Percentiles rank a stretch among this genome's conserved stretches.
Conservation (phyloP, 345 rosid genomes). For the Aquilaria sinensis region DNA sequence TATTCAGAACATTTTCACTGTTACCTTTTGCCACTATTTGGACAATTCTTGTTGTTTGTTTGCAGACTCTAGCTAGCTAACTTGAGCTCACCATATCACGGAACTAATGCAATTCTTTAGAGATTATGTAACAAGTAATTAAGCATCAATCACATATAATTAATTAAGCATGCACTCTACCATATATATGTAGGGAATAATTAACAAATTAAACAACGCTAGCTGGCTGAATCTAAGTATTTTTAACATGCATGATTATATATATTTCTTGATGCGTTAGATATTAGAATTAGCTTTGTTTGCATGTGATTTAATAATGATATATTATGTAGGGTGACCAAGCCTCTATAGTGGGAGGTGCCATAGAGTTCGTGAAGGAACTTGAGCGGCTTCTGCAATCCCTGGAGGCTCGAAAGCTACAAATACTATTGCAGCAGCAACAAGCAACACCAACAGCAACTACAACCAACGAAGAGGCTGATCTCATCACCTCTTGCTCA, state of each 20-base stretch:
- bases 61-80: neutral
- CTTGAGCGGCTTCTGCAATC: constrained; percentile 64
- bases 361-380: constrained; percentile 84
- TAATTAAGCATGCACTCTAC: too few relatives aligned
- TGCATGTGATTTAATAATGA: neutral
- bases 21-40: constrained; percentile 9
- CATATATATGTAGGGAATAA: too few relatives aligned
- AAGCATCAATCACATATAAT: too few relatives aligned
- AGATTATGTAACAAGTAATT: too few relatives aligned
- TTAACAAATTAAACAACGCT: too few relatives aligned
- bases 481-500: neutral
- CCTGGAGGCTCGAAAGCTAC: constrained; percentile 61
- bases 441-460: constrained; percentile 4
- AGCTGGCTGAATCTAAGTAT: too few relatives aligned
- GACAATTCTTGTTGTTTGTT: constrained; percentile 14
- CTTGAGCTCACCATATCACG: neutral
- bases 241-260: too few relatives aligned
- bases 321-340: constrained; percentile 65
- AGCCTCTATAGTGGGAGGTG: constrained; percentile 91
- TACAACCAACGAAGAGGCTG: constrained; percentile 6
- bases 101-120: neutral
- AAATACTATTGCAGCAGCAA: constrained; percentile 9
- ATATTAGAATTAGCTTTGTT: too few relatives aligned
- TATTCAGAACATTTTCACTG: constrained; percentile 5
- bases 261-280: too few relatives aligned